Conservation (phyloP, 495 filamentous ascomycete genomes). For the Lichenothelia convexa region DNA sequence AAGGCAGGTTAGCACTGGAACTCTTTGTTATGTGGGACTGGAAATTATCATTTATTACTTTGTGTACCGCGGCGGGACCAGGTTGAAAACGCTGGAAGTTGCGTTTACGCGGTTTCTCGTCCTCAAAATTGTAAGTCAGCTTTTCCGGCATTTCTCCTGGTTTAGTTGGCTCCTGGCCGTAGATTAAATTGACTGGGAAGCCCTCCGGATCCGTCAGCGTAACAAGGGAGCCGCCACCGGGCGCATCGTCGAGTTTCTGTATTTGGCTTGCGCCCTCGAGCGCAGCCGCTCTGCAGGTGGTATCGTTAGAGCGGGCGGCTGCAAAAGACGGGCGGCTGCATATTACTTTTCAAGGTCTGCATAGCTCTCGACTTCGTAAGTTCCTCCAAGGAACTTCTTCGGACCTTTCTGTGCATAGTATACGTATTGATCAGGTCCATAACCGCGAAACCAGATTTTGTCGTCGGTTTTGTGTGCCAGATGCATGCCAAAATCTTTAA, state of each 20-base stretch:
- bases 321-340: not conserved
- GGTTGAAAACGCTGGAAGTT: conserved; percentile 23
- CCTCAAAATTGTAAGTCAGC: conserved; percentile 30
- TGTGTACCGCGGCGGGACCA: conserved; percentile 52
- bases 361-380: conserved; percentile 18
- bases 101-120: conserved; percentile 18
- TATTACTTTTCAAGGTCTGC: conserved; percentile 19
- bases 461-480: conserved; percentile 17
- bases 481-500: conserved; percentile 21
- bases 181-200: conserved; percentile 38
- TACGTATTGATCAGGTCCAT: conserved; percentile 22
- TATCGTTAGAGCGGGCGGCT: too few species aligned
- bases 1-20: not conserved
- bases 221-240: conserved; percentile 39
- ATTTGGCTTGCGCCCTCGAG: conserved; percentile 19
- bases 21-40: too few species aligned
- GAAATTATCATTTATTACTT: conserved; percentile 20
- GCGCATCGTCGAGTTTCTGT: conserved; percentile 31
- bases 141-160: conserved; percentile 25
- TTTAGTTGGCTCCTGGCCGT: conserved; percentile 30
- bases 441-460: conserved; percentile 19
- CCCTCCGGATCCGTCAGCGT: conserved; percentile 41
- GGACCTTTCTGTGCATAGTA: conserved; percentile 21
- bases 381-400: conserved; percentile 23
- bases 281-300: conserved; percentile 4